Evolutionary conservation across 371 early-diverging fungal species (phyloP), one percentile per base, ranked within the genome.

Genomic region (Rhizomucor pusillus): DNA sequence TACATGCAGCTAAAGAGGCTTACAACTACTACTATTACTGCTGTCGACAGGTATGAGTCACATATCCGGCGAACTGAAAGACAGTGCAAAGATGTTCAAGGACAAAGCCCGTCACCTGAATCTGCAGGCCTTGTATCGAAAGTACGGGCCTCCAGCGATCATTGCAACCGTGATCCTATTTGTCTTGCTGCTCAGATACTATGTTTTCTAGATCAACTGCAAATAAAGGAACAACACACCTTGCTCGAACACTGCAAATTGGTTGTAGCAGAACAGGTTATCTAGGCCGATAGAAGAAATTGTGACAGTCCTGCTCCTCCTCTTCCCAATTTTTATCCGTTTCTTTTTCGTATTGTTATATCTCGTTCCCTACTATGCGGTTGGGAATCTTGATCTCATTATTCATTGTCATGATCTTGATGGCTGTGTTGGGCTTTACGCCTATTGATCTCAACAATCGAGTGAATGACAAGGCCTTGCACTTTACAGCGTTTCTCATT

Each of bases 111-210:
- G 89, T 55, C 75, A 88, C 60, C 79, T 96, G 44, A 92, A 95
- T 63, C 65, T 88, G 57, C 90, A 92, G 66, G 90, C 91, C 35
- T 69, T 96, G 47, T 93, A 91, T 67, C 90, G 95, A 65, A 95
- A 96, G 68, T 97, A 97, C 63, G 98, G 97, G 11, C 93, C 95
- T 34, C 91, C 90, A n/a, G 87, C 78, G 13, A 81, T 90, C 25
- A 85, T 97, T 20, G 66, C 80, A 33, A 63, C 84, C 10, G 82
- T 91, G 25, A 84, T 98, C n/a, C 46, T 91, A 37, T 59, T 93
- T 47, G 89, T 98, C 18, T 47, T 97, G 41, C 82, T 88, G 58
- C 61, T 95, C 54, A 80, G 96, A 49, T 88, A 80, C 48, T 87
- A 80, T 59, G 75, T 74, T 69, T 86, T 80, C 40, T 86, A 76